These are phyloP conservation scores for Globisporangium ultimum DNA, from an alignment of 352 stramenopile species.

Conservation along the genomic window DNA sequence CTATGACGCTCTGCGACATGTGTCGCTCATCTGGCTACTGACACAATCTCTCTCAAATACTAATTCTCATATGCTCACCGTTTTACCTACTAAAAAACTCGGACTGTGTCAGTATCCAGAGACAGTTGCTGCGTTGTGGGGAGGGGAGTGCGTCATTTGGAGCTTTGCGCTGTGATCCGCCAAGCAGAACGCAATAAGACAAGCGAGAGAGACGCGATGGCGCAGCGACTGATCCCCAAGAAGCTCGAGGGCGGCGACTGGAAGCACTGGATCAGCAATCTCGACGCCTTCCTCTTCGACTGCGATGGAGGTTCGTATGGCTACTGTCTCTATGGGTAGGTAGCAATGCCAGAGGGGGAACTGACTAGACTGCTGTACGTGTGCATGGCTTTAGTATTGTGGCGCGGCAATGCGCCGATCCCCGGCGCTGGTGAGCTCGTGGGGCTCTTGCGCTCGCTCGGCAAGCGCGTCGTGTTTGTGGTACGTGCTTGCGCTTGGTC, in stretches of 20 bases:
- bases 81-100: background rate
- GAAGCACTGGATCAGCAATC: constrained; percentile 52
- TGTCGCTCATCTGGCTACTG: constrained; percentile 8
- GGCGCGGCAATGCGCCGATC: constrained; percentile 63
- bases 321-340: background rate
- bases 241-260: constrained; percentile 34
- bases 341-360: background rate
- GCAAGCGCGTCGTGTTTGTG: constrained; percentile 85
- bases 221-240: constrained; percentile 22
- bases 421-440: constrained; percentile 62
- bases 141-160: constrained; percentile 5
- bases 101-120: constrained; percentile 20
- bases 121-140: too few species aligned
- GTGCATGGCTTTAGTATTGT: constrained; percentile 40
- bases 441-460: constrained; percentile 57
- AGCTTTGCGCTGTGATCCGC: background rate
- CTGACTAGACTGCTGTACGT: background rate
- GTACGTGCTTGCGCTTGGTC: constrained; percentile 18
- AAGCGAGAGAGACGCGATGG: constrained; percentile 5
- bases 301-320: constrained; percentile 65
- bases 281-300: constrained; percentile 81
- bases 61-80: too few species aligned
- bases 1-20: constrained; percentile 10
- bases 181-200: constrained; percentile 6
- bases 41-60: constrained; percentile 4